Base-by-base conservation (phyloP, 2,329 filamentous ascomycete species). In the Scedosporium apiospermum region DNA sequence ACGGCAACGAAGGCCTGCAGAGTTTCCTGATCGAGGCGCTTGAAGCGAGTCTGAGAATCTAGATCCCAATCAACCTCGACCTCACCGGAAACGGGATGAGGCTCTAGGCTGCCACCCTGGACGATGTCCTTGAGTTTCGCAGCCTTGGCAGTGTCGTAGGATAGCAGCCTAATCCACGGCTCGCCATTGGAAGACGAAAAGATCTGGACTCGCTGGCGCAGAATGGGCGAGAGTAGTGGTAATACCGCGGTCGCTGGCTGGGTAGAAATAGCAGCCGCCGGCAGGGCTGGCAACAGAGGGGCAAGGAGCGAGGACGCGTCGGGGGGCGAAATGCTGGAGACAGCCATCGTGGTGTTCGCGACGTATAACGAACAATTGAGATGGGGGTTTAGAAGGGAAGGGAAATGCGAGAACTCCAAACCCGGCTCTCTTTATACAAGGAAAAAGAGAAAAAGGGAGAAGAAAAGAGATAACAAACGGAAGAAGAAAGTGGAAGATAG, bases 71-170 rank as follows among this genome's bases (percentile, higher is more conserved):
- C 86, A 21, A 93, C 75, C 74, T 93, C 90, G 62, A 93, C 83
- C 72, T 93, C 89, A 62, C 89, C 90, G 2, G 88, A 91, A 4
- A 88, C 85, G 3, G 90, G 90, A 69, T 95, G 90, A n/a, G 89
- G 88, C 72, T 93, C 88, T 38, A 93, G 77, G 57, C 81, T 76
- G 61, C 89, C 83, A 63, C 82, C 80, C 67, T 82, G 80, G 38
- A 86, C 85, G 14, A 88, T 76, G 63, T 83, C 77, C n/a, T 81
- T 78, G 18, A 93, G 78, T 66, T 78, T 82, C 53, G 82, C 76
- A 3, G 80, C 77, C 65, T 81, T 80, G 65, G 80, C 73, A 6
- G 78, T 69, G 68, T 89, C 84, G 77, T 90, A 93, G 70, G 85
- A 88, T 26, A 93, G 79, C 38, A 93, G 78, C 0, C 84, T 80